These are phyloP conservation scores for Noccaea caerulescens DNA, from an alignment of 345 rosid species.

Conservation along the genomic window DNA sequence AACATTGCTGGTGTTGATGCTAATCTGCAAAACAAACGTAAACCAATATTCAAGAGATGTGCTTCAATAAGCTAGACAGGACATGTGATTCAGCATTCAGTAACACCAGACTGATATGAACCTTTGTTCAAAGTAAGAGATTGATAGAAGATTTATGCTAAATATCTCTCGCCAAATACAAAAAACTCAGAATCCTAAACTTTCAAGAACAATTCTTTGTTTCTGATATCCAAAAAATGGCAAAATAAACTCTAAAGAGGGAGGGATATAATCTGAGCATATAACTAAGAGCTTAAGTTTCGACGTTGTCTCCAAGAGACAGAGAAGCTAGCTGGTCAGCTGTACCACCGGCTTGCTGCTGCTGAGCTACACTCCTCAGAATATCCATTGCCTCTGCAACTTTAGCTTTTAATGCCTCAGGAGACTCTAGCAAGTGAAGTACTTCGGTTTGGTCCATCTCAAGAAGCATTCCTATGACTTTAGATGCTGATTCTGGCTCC, in stretches of 20 bases:
- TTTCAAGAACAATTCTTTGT: conserved; percentile 21
- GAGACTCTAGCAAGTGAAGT: conserved; percentile 64
- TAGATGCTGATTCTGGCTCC: conserved; percentile 53
- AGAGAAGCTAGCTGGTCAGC: conserved; percentile 63
- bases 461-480: conserved; percentile 66
- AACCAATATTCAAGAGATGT: conserved; percentile 10
- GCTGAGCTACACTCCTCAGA: conserved; percentile 54
- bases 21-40: conserved; percentile 53
- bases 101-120: too few relatives aligned
- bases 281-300: conserved; percentile 44
- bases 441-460: conserved; percentile 71
- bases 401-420: conserved; percentile 61
- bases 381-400: conserved; percentile 64
- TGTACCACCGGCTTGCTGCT: conserved; percentile 53
- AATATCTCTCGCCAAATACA: conserved; percentile 24
- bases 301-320: conserved; percentile 58
- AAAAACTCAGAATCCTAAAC: conserved; percentile 35
- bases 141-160: background rate
- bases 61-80: background rate
- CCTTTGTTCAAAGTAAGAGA: too few relatives aligned
- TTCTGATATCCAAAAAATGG: conserved; percentile 3
- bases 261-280: conserved; percentile 21
- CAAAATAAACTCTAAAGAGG: conserved; percentile 19
- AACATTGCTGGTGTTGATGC: conserved; percentile 99
- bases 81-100: conserved; percentile 2